phyloP scores from a whole-genome alignment of 306 rosid genomes.

The Arachis hypogaea region DNA sequence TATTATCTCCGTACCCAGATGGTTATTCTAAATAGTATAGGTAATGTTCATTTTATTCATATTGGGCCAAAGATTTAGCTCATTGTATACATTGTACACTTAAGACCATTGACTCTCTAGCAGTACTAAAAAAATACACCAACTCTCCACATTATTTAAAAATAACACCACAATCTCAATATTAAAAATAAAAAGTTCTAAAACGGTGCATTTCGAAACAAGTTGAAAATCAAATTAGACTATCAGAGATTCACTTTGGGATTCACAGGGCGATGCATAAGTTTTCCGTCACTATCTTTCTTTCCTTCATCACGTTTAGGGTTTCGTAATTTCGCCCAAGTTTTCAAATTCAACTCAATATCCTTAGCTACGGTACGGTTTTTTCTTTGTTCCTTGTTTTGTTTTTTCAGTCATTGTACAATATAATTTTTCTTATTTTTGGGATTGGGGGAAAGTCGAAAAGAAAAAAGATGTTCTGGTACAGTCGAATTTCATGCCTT shows the following conservation, averaged over 20 bases:
- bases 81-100: too few species aligned
- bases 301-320: slow-evolving; percentile 4
- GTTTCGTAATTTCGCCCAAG: slow-evolving; percentile 4
- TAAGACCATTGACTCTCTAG: too few species aligned
- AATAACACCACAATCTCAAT: too few species aligned
- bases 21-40: too few species aligned
- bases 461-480: background rate
- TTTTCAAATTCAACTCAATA: background rate
- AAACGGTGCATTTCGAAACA: background rate
- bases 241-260: too few species aligned
- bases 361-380: background rate
- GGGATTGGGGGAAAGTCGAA: background rate
- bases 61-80: too few species aligned
- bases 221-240: too few species aligned
- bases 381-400: background rate
- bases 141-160: too few species aligned
- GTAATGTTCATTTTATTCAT: too few species aligned
- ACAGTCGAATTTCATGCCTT: slow-evolving; percentile 1
- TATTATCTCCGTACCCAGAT: too few species aligned
- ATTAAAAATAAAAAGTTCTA: too few species aligned
- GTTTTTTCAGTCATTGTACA: background rate
- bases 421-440: background rate
- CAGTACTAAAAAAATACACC: too few species aligned
- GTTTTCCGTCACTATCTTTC: slow-evolving; percentile 3
- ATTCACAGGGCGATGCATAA: background rate